A percentile compares a stretch with the other conserved stretches of the same genome.
These are phyloP conservation scores for Fusarium pilosicola DNA, from an alignment of 2,329 filamentous ascomycete species.

Conservation along the genomic window DNA sequence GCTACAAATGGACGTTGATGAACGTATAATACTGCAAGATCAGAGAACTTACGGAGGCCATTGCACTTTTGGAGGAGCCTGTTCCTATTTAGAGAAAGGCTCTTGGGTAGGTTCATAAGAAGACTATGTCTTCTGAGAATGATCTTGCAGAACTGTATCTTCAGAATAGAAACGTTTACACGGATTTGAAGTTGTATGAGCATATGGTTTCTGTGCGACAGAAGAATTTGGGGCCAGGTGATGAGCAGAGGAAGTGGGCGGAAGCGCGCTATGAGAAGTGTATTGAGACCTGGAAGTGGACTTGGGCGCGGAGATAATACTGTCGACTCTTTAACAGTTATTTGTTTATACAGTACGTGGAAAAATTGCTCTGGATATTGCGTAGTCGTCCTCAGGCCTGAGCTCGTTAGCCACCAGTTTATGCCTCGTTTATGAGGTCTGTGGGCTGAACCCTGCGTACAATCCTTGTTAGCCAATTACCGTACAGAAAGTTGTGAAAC, in stretches of 20 bases:
- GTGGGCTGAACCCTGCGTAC: background rate
- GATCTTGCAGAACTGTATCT: background rate
- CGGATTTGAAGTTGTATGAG: background rate
- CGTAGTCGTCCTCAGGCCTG: rapidly evolving
- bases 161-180: rapidly evolving
- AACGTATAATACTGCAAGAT: background rate
- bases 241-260: background rate
- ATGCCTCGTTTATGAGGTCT: background rate
- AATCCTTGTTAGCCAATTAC: background rate
- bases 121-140: background rate
- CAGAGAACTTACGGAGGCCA: rapidly evolving
- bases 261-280: background rate
- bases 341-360: rapidly evolving
- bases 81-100: background rate
- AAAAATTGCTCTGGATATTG: background rate
- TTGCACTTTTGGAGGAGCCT: background rate
- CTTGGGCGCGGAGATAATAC: background rate
- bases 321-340: rapidly evolving
- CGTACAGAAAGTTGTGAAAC: background rate
- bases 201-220: background rate
- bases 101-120: rapidly evolving
- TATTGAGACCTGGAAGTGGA: background rate
- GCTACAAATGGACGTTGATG: background rate
- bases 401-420: rapidly evolving
- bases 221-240: rapidly evolving